Conservation (phyloP, 1,284 basidiomycete species). For the Cutaneotrichosporon daszewskae region DNA sequence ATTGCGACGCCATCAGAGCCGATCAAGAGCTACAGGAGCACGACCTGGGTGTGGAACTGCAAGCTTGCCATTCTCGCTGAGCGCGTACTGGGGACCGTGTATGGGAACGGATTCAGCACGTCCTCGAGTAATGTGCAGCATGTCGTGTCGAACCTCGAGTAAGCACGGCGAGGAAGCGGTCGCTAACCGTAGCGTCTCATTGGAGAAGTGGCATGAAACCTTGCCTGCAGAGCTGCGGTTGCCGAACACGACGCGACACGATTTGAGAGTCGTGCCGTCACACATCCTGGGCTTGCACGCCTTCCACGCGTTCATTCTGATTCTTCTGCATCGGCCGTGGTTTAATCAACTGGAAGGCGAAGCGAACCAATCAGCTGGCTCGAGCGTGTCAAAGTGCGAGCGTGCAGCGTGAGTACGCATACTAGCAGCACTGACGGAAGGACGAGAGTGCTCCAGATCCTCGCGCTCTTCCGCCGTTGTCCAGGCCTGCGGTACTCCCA, state of each 20-base stretch:
- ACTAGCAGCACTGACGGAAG: conserved; percentile 6
- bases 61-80: conserved; percentile 20
- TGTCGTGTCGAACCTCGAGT: conserved; percentile 15
- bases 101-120: conserved; percentile 15
- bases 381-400: conserved; percentile 14
- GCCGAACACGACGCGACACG: conserved; percentile 5
- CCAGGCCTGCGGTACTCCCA: conserved; percentile 33
- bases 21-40: conserved; percentile 17
- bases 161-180: background rate
- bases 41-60: conserved; percentile 20
- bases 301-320: conserved; percentile 19
- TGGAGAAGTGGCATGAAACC: conserved; percentile 20
- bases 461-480: conserved; percentile 19
- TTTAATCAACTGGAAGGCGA: conserved; percentile 9
- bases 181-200: conserved; percentile 3
- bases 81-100: conserved; percentile 16
- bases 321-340: conserved; percentile 27
- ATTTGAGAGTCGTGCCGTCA: conserved; percentile 7
- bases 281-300: conserved; percentile 28
- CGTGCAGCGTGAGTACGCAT: too few species aligned
- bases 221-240: conserved; percentile 16
- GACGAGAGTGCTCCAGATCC: conserved; percentile 23
- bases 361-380: background rate
- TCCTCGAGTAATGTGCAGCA: conserved; percentile 10
- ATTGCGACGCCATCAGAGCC: conserved; percentile 11